Evolutionary conservation across 2,329 filamentous ascomycete genomes (phyloP), one percentile per base, ranked within the genome.

Genomic region (Botryotinia globosa): DNA sequence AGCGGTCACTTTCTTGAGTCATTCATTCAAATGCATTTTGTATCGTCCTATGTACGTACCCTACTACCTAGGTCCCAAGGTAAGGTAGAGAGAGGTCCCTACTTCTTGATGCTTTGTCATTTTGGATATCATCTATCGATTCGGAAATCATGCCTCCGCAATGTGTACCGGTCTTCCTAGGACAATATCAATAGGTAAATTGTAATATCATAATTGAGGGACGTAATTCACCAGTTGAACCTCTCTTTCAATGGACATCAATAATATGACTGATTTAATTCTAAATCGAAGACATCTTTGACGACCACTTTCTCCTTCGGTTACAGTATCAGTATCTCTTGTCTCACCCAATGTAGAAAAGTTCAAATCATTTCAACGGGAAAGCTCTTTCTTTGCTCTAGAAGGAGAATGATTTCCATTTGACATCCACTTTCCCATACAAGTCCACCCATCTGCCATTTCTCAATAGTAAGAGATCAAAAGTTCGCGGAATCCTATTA

Each of bases 321-420:
- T 48, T 29, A 56, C 51, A 56, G n/a, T 63, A 63, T 70, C 68
- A 56, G n/a, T 63, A 63, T 70, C 68, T 63, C 22, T 37, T 62
- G 68, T 70, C 39, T 70, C 54, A 70, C 45, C 48, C 54, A 48
- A 5, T 10, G 45, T 29, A 48, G 39, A 25, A 45, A 59, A 42
- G 12, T 45, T 34, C 20, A 37, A n/a, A 25, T 32, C 51, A 45
- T 61, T 34, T 44, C 48, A 45, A 42, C 37, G 18, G 37, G 48
- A 29, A n/a, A 44, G 34, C 14, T 62, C 44, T 37, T 51, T 37
- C 54, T 37, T 22, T 45, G 22, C 54, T 29, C 42, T 63, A 63
- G 32, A 45, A 70, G 39, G 68, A 63, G 32, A 39, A 63, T 42
- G 64, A 54, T 39, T 65, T 67, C 64, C 64, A 67, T 29, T 32